phyloP scores from a whole-genome alignment of 2,329 filamentous ascomycete genomes.

The Shiraia sp. region DNA sequence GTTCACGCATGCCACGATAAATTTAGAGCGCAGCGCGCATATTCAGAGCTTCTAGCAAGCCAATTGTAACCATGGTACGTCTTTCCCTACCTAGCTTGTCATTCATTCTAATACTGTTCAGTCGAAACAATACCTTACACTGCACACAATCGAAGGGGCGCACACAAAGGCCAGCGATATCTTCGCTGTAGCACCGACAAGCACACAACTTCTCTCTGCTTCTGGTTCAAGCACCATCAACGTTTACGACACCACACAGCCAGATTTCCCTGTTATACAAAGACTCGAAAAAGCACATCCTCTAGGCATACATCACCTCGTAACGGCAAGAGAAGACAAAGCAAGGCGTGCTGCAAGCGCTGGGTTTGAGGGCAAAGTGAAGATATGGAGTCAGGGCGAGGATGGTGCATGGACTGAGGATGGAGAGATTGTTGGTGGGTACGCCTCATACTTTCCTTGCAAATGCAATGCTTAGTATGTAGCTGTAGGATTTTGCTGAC shows the following conservation, averaged over 20 bases:
- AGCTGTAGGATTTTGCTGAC: conserved; percentile 7
- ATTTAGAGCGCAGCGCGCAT: neutral
- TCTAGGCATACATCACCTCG: conserved; percentile 89
- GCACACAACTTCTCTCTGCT: conserved; percentile 74
- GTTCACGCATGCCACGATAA: conserved; percentile 1
- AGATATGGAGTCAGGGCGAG: conserved; percentile 71
- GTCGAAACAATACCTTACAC: conserved; percentile 98
- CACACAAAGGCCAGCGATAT: conserved; percentile 74
- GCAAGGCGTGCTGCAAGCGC: conserved; percentile 70
- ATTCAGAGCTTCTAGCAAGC: conserved; percentile 2
- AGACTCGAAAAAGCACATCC: conserved; percentile 79
- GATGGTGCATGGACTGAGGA: conserved; percentile 58
- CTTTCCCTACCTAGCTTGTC: neutral
- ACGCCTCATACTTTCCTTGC: conserved; percentile 25
- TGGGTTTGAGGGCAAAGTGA: conserved; percentile 87
- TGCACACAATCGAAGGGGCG: conserved; percentile 85
- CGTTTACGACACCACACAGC: conserved; percentile 72
- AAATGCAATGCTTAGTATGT: neutral
- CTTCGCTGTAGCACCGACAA: conserved; percentile 78
- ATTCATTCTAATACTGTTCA: conserved; percentile 44
- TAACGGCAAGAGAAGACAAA: conserved; percentile 68
- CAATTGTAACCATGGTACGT: conserved; percentile 5
- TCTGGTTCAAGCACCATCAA: conserved; percentile 74
- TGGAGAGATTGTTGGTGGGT: conserved; percentile 50
- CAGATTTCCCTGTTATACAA: conserved; percentile 77